Evolutionary conservation across 2,329 filamentous ascomycete species (phyloP).

Genomic region (Colletotrichum sp.): DNA sequence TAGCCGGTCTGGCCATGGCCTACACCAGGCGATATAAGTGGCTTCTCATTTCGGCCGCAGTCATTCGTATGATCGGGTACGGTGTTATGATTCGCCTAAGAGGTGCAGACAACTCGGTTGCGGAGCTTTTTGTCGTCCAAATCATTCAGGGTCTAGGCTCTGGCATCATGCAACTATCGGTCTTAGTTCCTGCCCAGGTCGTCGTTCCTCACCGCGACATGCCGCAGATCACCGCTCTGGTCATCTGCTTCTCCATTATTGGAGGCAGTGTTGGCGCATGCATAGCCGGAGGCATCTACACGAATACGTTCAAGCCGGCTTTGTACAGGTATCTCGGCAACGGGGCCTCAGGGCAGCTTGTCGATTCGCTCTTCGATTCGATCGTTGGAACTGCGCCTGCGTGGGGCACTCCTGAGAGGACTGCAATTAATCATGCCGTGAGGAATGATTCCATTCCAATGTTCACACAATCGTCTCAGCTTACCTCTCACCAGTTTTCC

Average conservation of each 20-base stretch:
- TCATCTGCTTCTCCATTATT: slow-evolving; percentile 32
- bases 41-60: slow-evolving; percentile 32
- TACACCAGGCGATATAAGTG: slow-evolving; percentile 37
- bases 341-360: background rate
- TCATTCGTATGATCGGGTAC: slow-evolving; percentile 31
- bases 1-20: slow-evolving; percentile 43
- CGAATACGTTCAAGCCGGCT: slow-evolving; percentile 31
- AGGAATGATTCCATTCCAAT: background rate
- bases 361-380: slow-evolving; percentile 7
- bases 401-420: slow-evolving; percentile 10
- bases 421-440: slow-evolving; percentile 1
- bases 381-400: slow-evolving; percentile 2
- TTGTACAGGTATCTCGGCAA: background rate
- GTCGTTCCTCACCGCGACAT: slow-evolving; percentile 33
- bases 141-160: slow-evolving; percentile 34
- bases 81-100: slow-evolving; percentile 40
- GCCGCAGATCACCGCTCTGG: slow-evolving; percentile 36
- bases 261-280: slow-evolving; percentile 34
- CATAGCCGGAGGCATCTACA: slow-evolving; percentile 37
- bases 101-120: slow-evolving; percentile 30
- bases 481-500: background rate
- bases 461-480: too few species aligned
- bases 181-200: slow-evolving; percentile 30
- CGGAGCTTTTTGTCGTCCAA: slow-evolving; percentile 41
- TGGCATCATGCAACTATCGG: slow-evolving; percentile 34